These are phyloP conservation scores for Hymenoscyphus linearis DNA, from an alignment of 2,329 filamentous ascomycete species.

Conservation along the genomic window DNA sequence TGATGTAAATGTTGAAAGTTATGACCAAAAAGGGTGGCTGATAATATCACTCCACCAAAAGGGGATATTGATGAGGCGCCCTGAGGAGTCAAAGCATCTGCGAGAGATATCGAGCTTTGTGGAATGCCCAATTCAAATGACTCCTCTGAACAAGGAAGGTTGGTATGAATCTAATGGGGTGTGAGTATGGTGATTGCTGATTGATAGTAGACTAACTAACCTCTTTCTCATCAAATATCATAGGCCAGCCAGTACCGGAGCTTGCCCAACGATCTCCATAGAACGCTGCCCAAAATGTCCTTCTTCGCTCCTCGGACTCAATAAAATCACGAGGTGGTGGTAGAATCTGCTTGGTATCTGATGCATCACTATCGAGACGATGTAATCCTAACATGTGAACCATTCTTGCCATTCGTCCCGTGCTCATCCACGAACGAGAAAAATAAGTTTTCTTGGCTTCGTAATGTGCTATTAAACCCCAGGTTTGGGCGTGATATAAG, in stretches of 20 bases:
- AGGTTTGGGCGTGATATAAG: constrained; percentile 74
- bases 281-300: constrained; percentile 83
- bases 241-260: constrained; percentile 87
- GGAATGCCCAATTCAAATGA: constrained; percentile 64
- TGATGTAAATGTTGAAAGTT: constrained; percentile 79
- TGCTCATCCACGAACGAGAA: constrained; percentile 78
- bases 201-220: constrained; percentile 30
- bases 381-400: constrained; percentile 82
- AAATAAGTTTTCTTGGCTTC: constrained; percentile 86
- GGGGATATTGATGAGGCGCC: constrained; percentile 59
- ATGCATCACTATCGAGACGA: constrained; percentile 59
- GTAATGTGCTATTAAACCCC: constrained; percentile 67
- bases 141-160: constrained; percentile 74
- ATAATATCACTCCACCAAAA: constrained; percentile 67
- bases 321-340: constrained; percentile 72
- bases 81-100: constrained; percentile 48
- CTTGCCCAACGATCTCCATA: constrained; percentile 79
- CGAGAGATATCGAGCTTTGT: constrained; percentile 57
- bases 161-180: constrained; percentile 48
- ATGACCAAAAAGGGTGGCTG: constrained; percentile 73
- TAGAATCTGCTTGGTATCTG: constrained; percentile 69
- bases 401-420: constrained; percentile 64
- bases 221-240: constrained; percentile 69
- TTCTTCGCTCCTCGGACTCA: constrained; percentile 73
- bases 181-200: constrained; percentile 19